Evolutionary conservation across 2,329 filamentous ascomycete species (phyloP), one percentile per base, ranked within the genome.

Genomic region (Sporothrix luriei): DNA sequence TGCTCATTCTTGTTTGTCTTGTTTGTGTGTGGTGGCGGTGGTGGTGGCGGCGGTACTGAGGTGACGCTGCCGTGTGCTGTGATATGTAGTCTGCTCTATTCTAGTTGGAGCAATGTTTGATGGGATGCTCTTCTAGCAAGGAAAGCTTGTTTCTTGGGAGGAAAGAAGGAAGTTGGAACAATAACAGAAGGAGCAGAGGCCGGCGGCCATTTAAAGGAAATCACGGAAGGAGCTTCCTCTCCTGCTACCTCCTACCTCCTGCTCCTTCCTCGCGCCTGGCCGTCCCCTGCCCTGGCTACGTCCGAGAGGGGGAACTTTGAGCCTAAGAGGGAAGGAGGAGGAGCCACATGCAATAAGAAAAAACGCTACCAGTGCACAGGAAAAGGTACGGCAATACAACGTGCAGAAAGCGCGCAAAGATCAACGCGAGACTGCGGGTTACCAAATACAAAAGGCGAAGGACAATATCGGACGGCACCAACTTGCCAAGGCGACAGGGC

Each of bases 151-250:
- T 33, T 33, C 33, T 33, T 33, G 21, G n/a, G 24, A 62, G 6
- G 46, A 21, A 21, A 64, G n/a, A 13, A 19, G 21, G 16, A 19
- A 52, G 48, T 26, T 43, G 21, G 13, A 40, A 29, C 51, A 46
- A 66, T 21, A 9, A 52, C 26, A 38, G 51, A 51, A 67, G 33
- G 55, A 46, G 64, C 57, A 38, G 33, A 43, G 64, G 64, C 19
- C 29, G 49, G 19, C 29, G 48, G 48, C n/a, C 64, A 43, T 51
- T 66, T 66, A 57, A 57, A 67, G 52, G 57, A 51, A 57, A 67
- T 21, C 48, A 13, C 64, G 33, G 64, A 66, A 66, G 29, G 49
- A 24, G 49, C 33, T 52, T 4, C 9, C 7, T 24, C 26, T 29
- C 26, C 33, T n/a, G 29, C 10, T 16, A n/a, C 19, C 48, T 49